Evolutionary conservation across 2,329 filamentous ascomycete genomes (phyloP).

Genomic region (Calonectria leucothoes): DNA sequence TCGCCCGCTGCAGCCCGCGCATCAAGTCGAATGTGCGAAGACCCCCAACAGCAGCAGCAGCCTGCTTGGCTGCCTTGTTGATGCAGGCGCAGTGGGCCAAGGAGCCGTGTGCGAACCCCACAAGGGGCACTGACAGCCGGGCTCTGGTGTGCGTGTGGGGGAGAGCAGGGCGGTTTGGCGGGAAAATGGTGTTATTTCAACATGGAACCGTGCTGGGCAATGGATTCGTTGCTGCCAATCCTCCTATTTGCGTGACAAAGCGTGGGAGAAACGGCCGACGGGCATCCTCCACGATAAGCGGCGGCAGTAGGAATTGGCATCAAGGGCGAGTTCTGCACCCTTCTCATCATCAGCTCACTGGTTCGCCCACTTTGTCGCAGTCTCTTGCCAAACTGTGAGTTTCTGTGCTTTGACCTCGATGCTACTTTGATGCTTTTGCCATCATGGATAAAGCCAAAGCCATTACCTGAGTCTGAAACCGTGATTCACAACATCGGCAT

Average conservation of each 20-base stretch:
- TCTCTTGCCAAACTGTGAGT: conserved; percentile 8
- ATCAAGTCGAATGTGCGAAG: background rate
- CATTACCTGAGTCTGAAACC: background rate
- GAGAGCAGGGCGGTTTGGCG: background rate
- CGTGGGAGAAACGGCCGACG: background rate
- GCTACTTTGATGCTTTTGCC: background rate
- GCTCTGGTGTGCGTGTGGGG: background rate
- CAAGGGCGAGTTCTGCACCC: background rate
- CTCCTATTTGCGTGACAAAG: background rate
- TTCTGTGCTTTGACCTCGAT: background rate
- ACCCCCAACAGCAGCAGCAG: background rate
- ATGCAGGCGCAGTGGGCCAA: background rate
- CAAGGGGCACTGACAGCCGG: background rate
- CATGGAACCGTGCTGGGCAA: background rate
- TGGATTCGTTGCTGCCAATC: background rate
- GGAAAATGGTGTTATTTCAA: background rate
- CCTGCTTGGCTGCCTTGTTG: background rate
- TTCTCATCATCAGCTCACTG: background rate
- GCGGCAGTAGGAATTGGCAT: background rate
- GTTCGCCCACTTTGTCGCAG: conserved; percentile 6
- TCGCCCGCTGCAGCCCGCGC: background rate
- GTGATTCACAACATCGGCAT: background rate
- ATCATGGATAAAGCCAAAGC: background rate
- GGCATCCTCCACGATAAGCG: background rate
- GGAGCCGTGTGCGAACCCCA: background rate